Evolutionary conservation across 768 basidiomycete genomes (phyloP).

Genomic region (Lactarius tabidus): DNA sequence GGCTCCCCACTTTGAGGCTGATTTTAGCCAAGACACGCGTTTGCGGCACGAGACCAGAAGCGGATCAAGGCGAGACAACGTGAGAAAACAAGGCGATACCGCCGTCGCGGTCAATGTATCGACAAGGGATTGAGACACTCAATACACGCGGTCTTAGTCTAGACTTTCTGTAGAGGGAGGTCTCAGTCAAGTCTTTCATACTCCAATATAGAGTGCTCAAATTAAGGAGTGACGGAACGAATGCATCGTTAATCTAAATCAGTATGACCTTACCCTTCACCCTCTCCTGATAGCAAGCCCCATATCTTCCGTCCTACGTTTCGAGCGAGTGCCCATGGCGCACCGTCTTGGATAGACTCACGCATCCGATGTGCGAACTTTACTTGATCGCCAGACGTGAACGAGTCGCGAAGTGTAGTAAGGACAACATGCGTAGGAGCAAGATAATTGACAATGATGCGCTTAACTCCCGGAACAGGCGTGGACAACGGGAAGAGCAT

Average conservation of each 20-base stretch:
- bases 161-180: neutral
- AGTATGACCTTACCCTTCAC: slow-evolving; percentile 16
- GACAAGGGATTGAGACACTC: slow-evolving; percentile 2
- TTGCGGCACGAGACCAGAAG: neutral
- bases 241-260: neutral
- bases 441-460: slow-evolving; percentile 52
- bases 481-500: slow-evolving; percentile 58
- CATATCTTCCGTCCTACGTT: slow-evolving; percentile 40
- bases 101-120: neutral
- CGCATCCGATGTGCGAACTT: slow-evolving; percentile 55
- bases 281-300: slow-evolving; percentile 26
- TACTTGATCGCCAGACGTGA: slow-evolving; percentile 54
- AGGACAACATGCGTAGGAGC: slow-evolving; percentile 53
- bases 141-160: slow-evolving; percentile 1
- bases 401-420: slow-evolving; percentile 47
- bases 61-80: neutral
- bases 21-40: neutral
- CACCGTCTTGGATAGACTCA: slow-evolving; percentile 60
- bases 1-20: neutral
- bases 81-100: neutral
- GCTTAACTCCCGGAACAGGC: slow-evolving; percentile 48
- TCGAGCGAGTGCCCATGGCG: slow-evolving; percentile 48
- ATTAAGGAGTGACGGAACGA: slow-evolving; percentile 8
- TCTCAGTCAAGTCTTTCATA: neutral
- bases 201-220: neutral